Evolutionary conservation across 257 asterid genomes (phyloP).

Genomic region (Scutellaria baicalensis): DNA sequence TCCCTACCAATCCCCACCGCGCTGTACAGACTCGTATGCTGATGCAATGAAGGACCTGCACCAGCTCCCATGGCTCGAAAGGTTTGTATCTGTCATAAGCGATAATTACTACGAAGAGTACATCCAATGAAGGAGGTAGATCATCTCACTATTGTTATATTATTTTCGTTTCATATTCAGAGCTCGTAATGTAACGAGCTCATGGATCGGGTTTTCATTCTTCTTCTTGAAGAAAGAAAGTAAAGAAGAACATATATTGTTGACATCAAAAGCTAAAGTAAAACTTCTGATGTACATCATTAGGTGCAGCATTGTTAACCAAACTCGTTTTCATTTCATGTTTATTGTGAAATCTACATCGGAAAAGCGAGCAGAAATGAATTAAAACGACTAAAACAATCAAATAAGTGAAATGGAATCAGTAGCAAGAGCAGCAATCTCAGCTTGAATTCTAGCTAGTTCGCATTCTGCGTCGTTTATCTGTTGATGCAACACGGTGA

Average conservation of each 20-base stretch:
- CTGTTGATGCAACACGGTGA: conserved; percentile 37
- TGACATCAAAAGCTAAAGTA: conserved; percentile 12
- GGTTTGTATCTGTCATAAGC: conserved; percentile 83
- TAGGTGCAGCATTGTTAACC: too few relatives aligned
- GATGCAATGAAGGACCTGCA: conserved; percentile 93
- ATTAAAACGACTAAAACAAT: neutral
- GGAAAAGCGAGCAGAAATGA: neutral
- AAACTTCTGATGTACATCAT: too few relatives aligned
- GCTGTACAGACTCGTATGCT: conserved; percentile 65
- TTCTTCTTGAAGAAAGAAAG: conserved; percentile 12
- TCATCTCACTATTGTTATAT: conserved; percentile 27
- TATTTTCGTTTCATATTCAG: conserved; percentile 5
- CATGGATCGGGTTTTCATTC: conserved; percentile 11
- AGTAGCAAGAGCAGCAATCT: conserved; percentile 17
- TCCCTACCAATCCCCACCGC: conserved; percentile 60
- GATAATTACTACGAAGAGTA: conserved; percentile 76
- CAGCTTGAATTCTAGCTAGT: conserved; percentile 42
- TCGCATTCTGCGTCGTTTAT: conserved; percentile 31
- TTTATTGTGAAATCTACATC: too few relatives aligned
- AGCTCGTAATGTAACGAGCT: too few relatives aligned
- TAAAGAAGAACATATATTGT: conserved; percentile 8
- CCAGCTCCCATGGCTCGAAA: conserved; percentile 98
- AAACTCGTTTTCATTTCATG: too few relatives aligned
- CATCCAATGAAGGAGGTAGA: conserved; percentile 44
- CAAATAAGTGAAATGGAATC: neutral